A percentile compares a stretch with the other conserved stretches of the same genome.
Evolutionary conservation across 2,329 filamentous ascomycete species (phyloP).

Genomic region (Xylariaceae sp.): DNA sequence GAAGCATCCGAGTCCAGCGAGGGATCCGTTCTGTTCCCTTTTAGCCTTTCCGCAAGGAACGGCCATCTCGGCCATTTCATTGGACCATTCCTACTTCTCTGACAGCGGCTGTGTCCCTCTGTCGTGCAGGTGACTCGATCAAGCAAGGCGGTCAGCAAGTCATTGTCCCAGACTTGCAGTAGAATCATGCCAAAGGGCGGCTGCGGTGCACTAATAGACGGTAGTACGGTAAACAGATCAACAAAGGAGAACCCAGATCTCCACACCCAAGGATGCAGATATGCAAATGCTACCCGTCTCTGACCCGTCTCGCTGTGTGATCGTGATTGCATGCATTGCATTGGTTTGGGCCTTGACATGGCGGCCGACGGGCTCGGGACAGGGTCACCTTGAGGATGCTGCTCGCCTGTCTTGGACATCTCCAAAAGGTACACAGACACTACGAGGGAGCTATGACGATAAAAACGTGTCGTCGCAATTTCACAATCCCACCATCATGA

Average conservation of each 20-base stretch:
- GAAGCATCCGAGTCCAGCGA: too few species aligned
- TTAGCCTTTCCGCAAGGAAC: too few species aligned
- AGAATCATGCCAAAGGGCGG: conserved; percentile 6
- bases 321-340: conserved; percentile 20
- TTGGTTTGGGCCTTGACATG: conserved; percentile 9
- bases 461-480: not conserved
- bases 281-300: conserved; percentile 8
- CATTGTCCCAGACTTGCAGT: conserved; percentile 3
- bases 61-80: conserved; percentile 2
- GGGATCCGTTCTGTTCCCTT: too few species aligned
- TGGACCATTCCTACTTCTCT: conserved; percentile 14
- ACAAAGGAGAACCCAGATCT: conserved; percentile 3
- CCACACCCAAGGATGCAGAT: not conserved
- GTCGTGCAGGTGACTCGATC: conserved; percentile 20
- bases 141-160: conserved; percentile 11
- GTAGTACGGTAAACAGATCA: conserved; percentile 5
- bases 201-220: conserved; percentile 9
- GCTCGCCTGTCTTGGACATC: not conserved
- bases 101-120: conserved; percentile 12
- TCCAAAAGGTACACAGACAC: not conserved
- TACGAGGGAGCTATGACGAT: conserved; percentile 13
- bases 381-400: not conserved
- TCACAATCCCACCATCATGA: conserved; percentile 2
- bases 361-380: not conserved
- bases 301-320: conserved; percentile 1